Conservation (phyloP, 2,329 filamentous ascomycete genomes). For the Aureobasidium sp. region DNA sequence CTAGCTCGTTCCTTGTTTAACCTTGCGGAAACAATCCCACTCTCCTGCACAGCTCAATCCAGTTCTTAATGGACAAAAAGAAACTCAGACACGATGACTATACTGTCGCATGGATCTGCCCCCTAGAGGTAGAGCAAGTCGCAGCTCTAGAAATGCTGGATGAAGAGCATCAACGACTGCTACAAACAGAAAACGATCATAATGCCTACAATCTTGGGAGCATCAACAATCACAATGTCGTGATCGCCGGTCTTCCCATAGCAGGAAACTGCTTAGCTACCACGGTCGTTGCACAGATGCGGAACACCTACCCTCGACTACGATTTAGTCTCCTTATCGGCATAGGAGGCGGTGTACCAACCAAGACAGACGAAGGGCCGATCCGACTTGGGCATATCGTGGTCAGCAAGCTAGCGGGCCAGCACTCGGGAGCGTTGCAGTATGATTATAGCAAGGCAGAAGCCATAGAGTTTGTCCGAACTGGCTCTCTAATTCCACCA, state of each 20-base stretch:
- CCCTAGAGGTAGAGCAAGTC: constrained; percentile 17
- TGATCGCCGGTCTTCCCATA: not conserved
- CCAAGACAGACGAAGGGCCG: not conserved
- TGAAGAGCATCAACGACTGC: constrained; percentile 12
- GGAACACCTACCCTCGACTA: constrained; percentile 1
- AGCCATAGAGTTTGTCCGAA: not conserved
- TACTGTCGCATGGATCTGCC: constrained; percentile 20
- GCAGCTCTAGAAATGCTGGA: constrained; percentile 20
- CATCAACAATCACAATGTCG: constrained; percentile 15
- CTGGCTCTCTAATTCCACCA: not conserved
- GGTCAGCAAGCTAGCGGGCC: constrained; percentile 8
- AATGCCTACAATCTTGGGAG: constrained; percentile 16
- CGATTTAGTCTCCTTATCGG: constrained; percentile 16
- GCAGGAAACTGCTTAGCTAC: constrained; percentile 12
- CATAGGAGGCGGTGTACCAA: constrained; percentile 15
- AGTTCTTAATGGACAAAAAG: not conserved
- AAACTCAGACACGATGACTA: constrained; percentile 17
- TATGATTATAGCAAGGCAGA: constrained; percentile 15
- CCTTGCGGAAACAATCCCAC: not conserved
- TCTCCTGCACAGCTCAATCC: too few species aligned
- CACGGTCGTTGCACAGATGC: constrained; percentile 8
- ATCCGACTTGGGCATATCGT: constrained; percentile 14
- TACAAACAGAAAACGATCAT: constrained; percentile 2
- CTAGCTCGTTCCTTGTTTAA: not conserved
- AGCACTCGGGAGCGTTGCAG: constrained; percentile 12